Evolutionary conservation across 1,139 yeast species (phyloP), one percentile per base, ranked within the genome.

Genomic region (Arxiozyma heterogenica): DNA sequence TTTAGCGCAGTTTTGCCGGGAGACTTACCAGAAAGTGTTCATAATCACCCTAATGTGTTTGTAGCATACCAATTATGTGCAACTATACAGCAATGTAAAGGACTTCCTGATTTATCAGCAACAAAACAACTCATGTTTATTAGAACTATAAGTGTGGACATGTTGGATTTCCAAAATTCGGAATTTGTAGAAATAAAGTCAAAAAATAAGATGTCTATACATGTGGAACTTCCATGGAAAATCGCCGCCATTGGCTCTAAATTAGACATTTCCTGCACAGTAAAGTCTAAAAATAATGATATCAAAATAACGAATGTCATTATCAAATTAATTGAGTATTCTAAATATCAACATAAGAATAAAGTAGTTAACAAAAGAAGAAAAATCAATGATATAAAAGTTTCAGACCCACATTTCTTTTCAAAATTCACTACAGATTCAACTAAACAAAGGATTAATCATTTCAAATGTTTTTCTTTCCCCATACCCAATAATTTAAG

Each of bases 161-260:
- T 95, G 0, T 79, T 88, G 1, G 98, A 94, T 65, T 74, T 90
- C 47, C 78, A 93, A 0, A 98, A 91, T 70, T 88, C 98, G 0
- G 87, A 90, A 61, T 89, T 96, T 0, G 95, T 93, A 23, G 96
- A 89, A 66, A 91, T 91, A 67, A 84, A 91, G 0, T 93, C 98
- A 98, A 98, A 98, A 3, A 75, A 81, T 50, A 93, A 93, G 67
- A 88, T 93, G 49, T 98, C 93, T 64, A 93, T 93, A 69, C 80
- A 91, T 1, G 80, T 93, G 53, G 86, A 87, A 56, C 83, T 88
- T 9, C 97, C 98, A 0, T 77, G 91, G 20, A 84, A 87, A 65
- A 96, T 98, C 0, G 80, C 88, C 39, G 95, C 98, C 0, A 82
- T 93, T 44, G 98, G 98, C 0, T 83, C 95, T 0, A 73, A 81